These are phyloP conservation scores for Auricularia cornea DNA, from an alignment of 768 basidiomycete genomes.

Conservation along the genomic window DNA sequence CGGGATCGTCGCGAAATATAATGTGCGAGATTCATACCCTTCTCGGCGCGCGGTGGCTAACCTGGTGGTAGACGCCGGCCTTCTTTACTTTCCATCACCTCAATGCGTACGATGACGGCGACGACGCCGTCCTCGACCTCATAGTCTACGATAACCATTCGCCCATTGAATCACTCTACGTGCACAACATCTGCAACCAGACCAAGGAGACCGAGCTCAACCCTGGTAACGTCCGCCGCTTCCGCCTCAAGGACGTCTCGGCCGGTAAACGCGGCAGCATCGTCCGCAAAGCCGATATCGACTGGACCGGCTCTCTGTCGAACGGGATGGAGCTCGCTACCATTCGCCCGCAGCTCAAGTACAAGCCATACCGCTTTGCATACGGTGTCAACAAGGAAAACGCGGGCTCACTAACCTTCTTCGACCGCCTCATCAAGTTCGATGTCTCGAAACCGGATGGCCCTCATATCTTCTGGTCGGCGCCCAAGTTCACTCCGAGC, in stretches of 20 bases:
- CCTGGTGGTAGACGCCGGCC: slow-evolving; percentile 11
- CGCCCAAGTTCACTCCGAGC: too few relatives aligned
- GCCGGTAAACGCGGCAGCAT: slow-evolving; percentile 10
- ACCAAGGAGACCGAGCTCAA: slow-evolving; percentile 13
- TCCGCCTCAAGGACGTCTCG: slow-evolving; percentile 20
- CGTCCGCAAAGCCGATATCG: slow-evolving; percentile 13
- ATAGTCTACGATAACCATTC: slow-evolving; percentile 26
- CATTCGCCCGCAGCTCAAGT: slow-evolving; percentile 24
- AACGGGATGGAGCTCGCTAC: slow-evolving; percentile 25
- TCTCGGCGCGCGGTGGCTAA: too few relatives aligned
- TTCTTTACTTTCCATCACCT: slow-evolving; percentile 34
- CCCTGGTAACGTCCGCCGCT: slow-evolving; percentile 22
- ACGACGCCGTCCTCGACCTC: slow-evolving; percentile 29
- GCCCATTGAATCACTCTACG: slow-evolving; percentile 15
- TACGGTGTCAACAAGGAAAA: slow-evolving; percentile 12
- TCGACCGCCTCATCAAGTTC: too few relatives aligned
- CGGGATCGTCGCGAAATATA: too few relatives aligned
- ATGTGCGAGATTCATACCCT: too few relatives aligned
- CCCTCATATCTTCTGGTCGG: too few relatives aligned
- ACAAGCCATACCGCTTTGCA: slow-evolving; percentile 17
- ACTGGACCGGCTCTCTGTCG: slow-evolving; percentile 8
- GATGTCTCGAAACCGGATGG: too few relatives aligned
- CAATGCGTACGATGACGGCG: slow-evolving; percentile 32
- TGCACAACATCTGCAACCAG: too few relatives aligned
- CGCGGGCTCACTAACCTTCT: too few relatives aligned